Percentiles rank a stretch among this genome's conserved stretches.
Evolutionary conservation across 768 basidiomycete genomes (phyloP).

Genomic region (Kwoniella sp.): DNA sequence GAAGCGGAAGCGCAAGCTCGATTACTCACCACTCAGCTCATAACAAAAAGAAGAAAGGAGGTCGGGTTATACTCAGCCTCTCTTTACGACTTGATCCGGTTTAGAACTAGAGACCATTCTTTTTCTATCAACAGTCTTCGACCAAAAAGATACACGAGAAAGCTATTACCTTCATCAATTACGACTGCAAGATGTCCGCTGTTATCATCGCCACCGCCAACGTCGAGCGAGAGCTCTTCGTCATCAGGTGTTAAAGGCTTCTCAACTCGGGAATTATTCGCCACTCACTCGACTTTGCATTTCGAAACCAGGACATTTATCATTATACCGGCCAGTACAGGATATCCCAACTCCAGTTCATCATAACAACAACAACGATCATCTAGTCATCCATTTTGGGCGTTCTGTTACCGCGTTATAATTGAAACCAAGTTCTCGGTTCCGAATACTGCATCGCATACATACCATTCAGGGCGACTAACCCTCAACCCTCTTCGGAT

Average conservation of each 20-base stretch:
- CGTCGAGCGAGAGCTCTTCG: constrained; percentile 18
- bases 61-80: background rate
- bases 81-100: constrained; percentile 1
- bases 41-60: constrained; percentile 4
- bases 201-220: constrained; percentile 4
- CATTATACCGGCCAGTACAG: background rate
- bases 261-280: constrained; percentile 6
- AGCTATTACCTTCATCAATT: background rate
- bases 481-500: background rate
- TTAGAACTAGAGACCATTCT: background rate
- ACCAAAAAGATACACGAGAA: constrained; percentile 11
- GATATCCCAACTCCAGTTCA: background rate
- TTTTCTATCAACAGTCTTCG: background rate
- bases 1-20: constrained; percentile 13
- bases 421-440: background rate
- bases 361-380: background rate
- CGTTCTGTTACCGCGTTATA: background rate
- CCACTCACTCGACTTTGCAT: constrained; percentile 4
- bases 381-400: background rate
- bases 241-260: constrained; percentile 12
- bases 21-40: constrained; percentile 10
- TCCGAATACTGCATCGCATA: background rate
- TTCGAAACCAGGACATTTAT: constrained; percentile 4
- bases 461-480: background rate
- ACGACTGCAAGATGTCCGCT: constrained; percentile 16